Evolutionary conservation across 2,329 filamentous ascomycete genomes (phyloP).

Genomic region (Fusarium buharicum): DNA sequence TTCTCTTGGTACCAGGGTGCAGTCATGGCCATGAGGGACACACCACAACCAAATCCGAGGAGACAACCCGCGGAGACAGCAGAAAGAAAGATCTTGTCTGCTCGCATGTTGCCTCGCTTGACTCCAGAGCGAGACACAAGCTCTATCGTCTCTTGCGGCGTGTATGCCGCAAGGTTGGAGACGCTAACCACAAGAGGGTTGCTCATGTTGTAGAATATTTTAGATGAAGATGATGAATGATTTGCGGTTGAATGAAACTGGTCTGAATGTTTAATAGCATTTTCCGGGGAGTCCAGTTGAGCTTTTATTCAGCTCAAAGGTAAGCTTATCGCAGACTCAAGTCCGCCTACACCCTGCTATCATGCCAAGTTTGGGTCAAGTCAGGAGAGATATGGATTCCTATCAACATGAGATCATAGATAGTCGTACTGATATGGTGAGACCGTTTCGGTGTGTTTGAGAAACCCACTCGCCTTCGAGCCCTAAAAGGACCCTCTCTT

Average conservation of each 20-base stretch:
- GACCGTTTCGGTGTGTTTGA: background rate
- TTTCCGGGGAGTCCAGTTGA: accelerated
- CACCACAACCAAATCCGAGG: constrained; percentile 38
- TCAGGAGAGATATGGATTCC: constrained; percentile 12
- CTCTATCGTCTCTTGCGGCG: constrained; percentile 38
- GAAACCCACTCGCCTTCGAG: background rate
- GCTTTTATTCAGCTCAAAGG: background rate
- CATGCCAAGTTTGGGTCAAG: background rate
- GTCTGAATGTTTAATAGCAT: accelerated
- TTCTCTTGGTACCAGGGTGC: constrained; percentile 42
- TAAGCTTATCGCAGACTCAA: constrained; percentile 2
- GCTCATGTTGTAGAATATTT: constrained; percentile 18
- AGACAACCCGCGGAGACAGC: constrained; percentile 37
- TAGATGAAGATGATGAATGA: background rate
- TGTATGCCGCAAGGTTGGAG: constrained; percentile 34
- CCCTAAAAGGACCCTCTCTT: background rate
- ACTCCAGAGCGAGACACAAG: constrained; percentile 38
- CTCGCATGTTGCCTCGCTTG: constrained; percentile 30
- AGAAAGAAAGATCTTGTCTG: constrained; percentile 40
- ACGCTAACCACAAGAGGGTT: constrained; percentile 32
- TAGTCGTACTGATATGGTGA: background rate
- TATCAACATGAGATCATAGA: constrained; percentile 3
- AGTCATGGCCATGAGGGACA: constrained; percentile 35
- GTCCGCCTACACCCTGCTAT: background rate
- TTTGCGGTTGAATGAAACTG: background rate